A percentile compares a stretch with the other conserved stretches of the same genome.
These are phyloP conservation scores for Wickerhamiella sergipiensis DNA, from an alignment of 805 yeast genomes.

Conservation along the genomic window DNA sequence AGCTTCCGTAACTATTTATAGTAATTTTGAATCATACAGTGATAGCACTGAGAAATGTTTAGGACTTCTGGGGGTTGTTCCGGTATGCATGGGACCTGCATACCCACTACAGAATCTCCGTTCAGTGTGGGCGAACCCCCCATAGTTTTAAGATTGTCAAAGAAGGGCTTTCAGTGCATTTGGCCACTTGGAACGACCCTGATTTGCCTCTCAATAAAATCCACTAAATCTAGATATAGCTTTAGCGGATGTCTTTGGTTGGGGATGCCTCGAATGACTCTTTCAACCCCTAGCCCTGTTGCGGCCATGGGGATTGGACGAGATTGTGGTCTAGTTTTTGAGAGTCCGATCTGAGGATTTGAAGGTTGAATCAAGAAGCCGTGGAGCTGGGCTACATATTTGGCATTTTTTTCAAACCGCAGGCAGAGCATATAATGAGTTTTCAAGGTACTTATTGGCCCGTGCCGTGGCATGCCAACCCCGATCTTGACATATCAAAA, in stretches of 20 bases:
- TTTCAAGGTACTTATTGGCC: too few species aligned
- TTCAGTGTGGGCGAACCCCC: neutral
- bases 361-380: neutral
- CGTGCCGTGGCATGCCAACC: too few species aligned
- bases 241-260: too few species aligned
- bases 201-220: too few species aligned
- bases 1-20: neutral
- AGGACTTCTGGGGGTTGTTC: neutral
- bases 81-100: neutral
- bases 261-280: neutral
- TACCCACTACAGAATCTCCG: too few species aligned
- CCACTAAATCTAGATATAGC: too few species aligned
- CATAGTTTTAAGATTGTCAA: too few species aligned
- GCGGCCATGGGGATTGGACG: neutral
- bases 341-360: neutral
- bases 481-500: neutral
- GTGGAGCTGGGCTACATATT: neutral
- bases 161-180: too few species aligned
- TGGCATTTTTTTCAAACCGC: neutral
- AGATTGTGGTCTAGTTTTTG: neutral
- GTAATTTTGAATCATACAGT: neutral
- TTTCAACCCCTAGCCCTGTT: neutral
- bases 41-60: too few species aligned
- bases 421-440: too few species aligned
- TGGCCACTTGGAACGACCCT: too few species aligned